phyloP scores from a whole-genome alignment of 164 flowering plant genomes.

The Liriodendron chinense region DNA sequence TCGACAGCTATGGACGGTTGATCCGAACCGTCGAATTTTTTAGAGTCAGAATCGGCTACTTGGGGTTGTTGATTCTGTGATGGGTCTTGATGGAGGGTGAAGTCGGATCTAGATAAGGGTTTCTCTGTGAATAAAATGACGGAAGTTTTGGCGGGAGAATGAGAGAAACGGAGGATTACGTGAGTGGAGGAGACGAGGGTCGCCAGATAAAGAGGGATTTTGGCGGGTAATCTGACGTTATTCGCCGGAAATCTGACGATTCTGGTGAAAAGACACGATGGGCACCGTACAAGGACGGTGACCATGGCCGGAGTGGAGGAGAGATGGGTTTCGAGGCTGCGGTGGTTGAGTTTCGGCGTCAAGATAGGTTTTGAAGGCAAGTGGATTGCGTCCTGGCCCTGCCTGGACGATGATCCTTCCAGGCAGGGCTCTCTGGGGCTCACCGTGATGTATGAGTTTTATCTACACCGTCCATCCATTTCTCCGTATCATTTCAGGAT shows the following conservation, averaged over 20 bases:
- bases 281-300: not conserved
- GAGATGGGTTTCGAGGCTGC: too few relatives aligned
- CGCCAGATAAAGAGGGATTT: not conserved
- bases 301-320: not conserved
- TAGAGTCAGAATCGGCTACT: constrained; percentile 21
- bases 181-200: not conserved
- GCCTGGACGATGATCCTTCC: too few relatives aligned
- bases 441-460: too few relatives aligned
- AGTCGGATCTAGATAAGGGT: not conserved
- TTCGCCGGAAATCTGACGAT: not conserved
- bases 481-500: too few relatives aligned
- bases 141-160: not conserved
- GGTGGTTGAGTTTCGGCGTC: too few relatives aligned
- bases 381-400: too few relatives aligned
- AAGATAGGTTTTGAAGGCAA: too few relatives aligned
- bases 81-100: not conserved
- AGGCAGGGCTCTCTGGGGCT: too few relatives aligned
- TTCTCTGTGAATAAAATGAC: constrained; percentile 2
- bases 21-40: constrained; percentile 27
- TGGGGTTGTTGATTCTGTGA: not conserved
- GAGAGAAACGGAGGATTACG: not conserved
- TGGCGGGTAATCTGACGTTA: not conserved
- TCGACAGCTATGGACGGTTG: constrained; percentile 26
- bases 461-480: too few relatives aligned
- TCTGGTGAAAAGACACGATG: not conserved